Conservation (phyloP, 2,329 filamentous ascomycete species). For the Fusarium subglutinans region DNA sequence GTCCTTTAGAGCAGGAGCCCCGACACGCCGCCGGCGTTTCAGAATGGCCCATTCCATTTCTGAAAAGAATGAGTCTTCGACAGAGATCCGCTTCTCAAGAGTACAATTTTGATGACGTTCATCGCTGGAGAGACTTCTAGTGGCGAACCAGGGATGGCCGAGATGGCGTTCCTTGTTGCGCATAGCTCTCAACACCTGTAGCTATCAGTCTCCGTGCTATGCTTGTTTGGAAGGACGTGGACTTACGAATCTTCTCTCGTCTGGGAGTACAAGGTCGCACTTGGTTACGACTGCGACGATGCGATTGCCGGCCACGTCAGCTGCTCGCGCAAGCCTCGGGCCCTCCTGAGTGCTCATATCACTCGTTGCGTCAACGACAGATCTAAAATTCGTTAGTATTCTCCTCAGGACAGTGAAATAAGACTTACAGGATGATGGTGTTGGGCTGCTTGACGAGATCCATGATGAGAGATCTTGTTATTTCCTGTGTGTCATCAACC, state of each 20-base stretch:
- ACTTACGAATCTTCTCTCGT: not conserved
- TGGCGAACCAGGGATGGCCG: not conserved
- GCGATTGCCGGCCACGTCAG: not conserved
- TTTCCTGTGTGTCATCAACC: rapidly evolving
- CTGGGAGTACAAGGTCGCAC: not conserved
- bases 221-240: rapidly evolving
- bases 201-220: not conserved
- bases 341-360: not conserved
- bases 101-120: not conserved
- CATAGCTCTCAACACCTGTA: not conserved
- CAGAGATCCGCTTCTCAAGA: not conserved
- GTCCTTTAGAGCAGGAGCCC: not conserved
- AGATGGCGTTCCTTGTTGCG: not conserved
- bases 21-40: not conserved
- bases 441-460: not conserved
- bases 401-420: rapidly evolving
- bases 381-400: not conserved
- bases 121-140: not conserved
- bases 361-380: not conserved
- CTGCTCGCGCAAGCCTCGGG: not conserved
- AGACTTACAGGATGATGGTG: not conserved
- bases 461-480: not conserved
- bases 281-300: not conserved
- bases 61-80: not conserved
- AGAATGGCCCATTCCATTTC: not conserved